A percentile compares a stretch with the other conserved stretches of the same genome.
Evolutionary conservation across 2,329 filamentous ascomycete genomes (phyloP).

Genomic region (Colletotrichum cereale): DNA sequence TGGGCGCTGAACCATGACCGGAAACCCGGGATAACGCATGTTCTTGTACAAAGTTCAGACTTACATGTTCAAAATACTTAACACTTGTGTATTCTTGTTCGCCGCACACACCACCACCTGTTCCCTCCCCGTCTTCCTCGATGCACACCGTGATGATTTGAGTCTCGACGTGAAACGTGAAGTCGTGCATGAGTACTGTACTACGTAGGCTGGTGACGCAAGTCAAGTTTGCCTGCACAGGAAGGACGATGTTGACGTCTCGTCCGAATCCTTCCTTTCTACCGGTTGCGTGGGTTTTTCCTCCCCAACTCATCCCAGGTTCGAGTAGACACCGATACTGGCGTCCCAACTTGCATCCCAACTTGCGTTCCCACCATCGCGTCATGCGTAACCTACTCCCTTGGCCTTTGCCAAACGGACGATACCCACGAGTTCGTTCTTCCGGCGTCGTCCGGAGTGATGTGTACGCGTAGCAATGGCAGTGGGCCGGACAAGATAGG

Average conservation of each 20-base stretch:
- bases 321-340: too few relatives aligned
- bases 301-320: background rate
- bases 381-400: background rate
- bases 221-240: background rate
- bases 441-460: background rate
- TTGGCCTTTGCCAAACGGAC: conserved; percentile 6
- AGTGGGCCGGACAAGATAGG: conserved; percentile 6
- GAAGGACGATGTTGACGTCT: background rate
- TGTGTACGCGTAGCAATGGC: background rate
- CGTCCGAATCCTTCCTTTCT: background rate
- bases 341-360: conserved; percentile 27
- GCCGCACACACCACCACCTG: background rate
- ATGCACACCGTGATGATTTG: background rate
- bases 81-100: conserved; percentile 12
- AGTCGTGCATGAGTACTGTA: background rate
- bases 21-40: conserved; percentile 33
- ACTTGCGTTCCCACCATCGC: background rate
- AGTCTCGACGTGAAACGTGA: conserved; percentile 26
- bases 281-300: conserved; percentile 1
- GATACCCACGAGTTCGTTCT: conserved; percentile 6
- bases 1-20: conserved; percentile 13
- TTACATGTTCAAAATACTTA: conserved; percentile 33
- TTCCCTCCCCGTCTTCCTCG: background rate
- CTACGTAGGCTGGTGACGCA: background rate
- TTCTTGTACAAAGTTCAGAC: conserved; percentile 40